Base-by-base conservation (phyloP, 495 filamentous ascomycete genomes). In the Xylaria venustula region DNA sequence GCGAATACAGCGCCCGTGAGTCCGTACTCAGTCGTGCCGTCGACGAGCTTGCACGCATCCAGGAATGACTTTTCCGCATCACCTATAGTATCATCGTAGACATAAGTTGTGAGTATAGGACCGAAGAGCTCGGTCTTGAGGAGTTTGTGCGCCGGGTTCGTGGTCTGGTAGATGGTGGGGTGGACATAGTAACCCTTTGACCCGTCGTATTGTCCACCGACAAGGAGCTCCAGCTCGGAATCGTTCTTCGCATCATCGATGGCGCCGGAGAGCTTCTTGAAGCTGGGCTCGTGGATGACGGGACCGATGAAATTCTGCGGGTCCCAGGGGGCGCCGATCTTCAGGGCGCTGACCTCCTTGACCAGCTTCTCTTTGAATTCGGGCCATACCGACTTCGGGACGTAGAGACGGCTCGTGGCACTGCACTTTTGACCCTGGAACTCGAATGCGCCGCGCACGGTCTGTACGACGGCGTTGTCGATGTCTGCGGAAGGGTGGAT, bases 371-470 rank as follows among this genome's bases (percentile, higher is more conserved):
- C 68, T 58, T 83, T 77, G 75, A 93, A 91, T 51, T 84, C 74
- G 9, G 86, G 82, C 75, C 88, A 88, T 44, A 90, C 72, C 0
- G 88, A 91, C 61, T 81, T 75, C 0, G 91, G 85, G 7, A 95
- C 80, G 68, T 94, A 95, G 15, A 85, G 61, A 15, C 91, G 84
- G 48, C 90, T 93, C 1, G 88, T 90, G 45, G 91, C 91, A 66
- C 86, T 90, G 77, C 91, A 95, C 73, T 95, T 96, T 73, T 96
- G 91, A 22, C 91, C 91, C 71, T 92, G 89, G 70, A 90, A 96
- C 75, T 96, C 91, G 67, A 95, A 96, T 7, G 91, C 88, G 41
- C 90, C 91, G 41, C 91, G 88, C 28, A 96, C 85, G 9, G 91
- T 95, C 63, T 94, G 87, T 45, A 88, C 78, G 9, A 85, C 89